phyloP scores from a whole-genome alignment of 148 eudicot genomes.

The Drosera capensis region DNA sequence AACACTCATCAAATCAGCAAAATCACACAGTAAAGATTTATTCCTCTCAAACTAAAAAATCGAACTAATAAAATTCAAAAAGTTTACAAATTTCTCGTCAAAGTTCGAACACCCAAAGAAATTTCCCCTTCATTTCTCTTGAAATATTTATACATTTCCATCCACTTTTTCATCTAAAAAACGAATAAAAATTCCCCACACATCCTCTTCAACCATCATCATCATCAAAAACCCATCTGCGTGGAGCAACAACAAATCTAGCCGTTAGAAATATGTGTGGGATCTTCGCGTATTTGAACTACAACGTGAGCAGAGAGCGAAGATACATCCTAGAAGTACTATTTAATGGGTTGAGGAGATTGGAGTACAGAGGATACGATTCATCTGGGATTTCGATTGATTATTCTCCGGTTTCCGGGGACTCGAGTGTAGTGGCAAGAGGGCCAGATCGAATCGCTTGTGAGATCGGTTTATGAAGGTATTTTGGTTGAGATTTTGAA shows the following conservation, averaged over 20 bases:
- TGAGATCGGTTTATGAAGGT: slow-evolving; percentile 74
- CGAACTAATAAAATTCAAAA: too few species aligned
- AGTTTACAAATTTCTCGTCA: too few species aligned
- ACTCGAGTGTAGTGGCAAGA: slow-evolving; percentile 22
- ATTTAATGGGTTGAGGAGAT: slow-evolving; percentile 74
- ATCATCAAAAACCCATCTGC: neutral
- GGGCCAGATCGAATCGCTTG: slow-evolving; percentile 89
- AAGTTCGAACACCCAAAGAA: too few species aligned
- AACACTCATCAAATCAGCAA: too few species aligned
- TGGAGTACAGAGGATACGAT: slow-evolving; percentile 93
- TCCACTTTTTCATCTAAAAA: too few species aligned
- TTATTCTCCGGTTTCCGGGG: slow-evolving; percentile 8
- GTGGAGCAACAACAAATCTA: too few species aligned
- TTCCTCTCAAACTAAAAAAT: too few species aligned
- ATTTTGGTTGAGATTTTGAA: neutral
- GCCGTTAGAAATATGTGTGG: slow-evolving; percentile 80
- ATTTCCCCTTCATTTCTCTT: too few species aligned
- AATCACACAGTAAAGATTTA: too few species aligned
- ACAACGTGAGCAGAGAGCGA: slow-evolving; percentile 55
- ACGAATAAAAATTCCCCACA: too few species aligned
- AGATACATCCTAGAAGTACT: slow-evolving; percentile 71
- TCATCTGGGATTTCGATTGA: slow-evolving; percentile 81
- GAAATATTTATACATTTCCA: too few species aligned
- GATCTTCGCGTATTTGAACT: slow-evolving; percentile 84
- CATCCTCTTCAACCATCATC: too few species aligned